Base-by-base conservation (phyloP, 805 yeast genomes). In the Hanseniaspora meyeri region DNA sequence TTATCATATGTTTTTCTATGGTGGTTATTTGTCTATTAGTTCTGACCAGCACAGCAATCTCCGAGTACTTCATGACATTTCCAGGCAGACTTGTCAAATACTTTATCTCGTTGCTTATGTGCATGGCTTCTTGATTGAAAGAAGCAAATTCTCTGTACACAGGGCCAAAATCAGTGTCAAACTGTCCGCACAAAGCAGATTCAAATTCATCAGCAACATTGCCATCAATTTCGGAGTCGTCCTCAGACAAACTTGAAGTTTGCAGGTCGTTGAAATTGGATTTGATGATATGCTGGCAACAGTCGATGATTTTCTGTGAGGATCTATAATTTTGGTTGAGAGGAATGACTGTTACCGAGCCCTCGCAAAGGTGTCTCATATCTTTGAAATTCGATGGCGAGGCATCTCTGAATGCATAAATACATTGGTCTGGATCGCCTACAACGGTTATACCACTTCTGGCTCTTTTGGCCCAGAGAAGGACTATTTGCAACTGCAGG, bases 361-460 rank as follows among this genome's bases (percentile, higher is more conserved):
- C 49, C 24, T 78, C 73, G 55, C 72, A 70, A 29, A 62, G 64
- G 1, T 64, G 60, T 43, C 70, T 67, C 86, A 88, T 80, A 14
- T 71, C 71, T 43, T 70, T 69, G 62, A 90, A 87, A 62, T 86
- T 89, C 17, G 73, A 70, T 0, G 83, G 74, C 38, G 81, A 80
- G 0, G 97, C 97, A 63, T 83, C 81, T 59, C 97, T 73, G 62
- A 91, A 91, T 0, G 84, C 88, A 66, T 93, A 91, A 24, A 91
- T 91, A 64, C 95, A 83, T 68, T 91, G 98, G 67, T 93, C 96
- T 0, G 96, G 96, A 65, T 91, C 98, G 0, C 98, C 98, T 1
- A 91, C 97, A 1, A 89, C 82, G 0, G 97, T 87, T 9, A 91
- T 76, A 58, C 82, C 82, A 59, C 80, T 66, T 19, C 64, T 53